phyloP scores from a whole-genome alignment of 23 red algal species.

The Cyanidium caldarium region DNA sequence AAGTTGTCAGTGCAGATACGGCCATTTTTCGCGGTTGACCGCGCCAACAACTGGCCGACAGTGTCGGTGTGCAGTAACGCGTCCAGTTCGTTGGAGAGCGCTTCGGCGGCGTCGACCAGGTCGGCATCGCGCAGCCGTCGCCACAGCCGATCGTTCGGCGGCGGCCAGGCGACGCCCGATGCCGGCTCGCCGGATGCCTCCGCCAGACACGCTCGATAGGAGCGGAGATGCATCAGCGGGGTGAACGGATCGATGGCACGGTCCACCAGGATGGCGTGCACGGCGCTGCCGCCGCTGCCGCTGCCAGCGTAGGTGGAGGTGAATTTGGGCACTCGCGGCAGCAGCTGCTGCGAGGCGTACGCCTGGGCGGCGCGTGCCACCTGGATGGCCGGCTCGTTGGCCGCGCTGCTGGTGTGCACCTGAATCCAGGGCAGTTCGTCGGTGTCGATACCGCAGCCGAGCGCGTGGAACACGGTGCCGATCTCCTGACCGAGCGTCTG shows the following conservation, averaged over 20 bases:
- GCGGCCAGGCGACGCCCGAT: not conserved
- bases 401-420: not conserved
- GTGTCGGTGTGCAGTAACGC: too few species aligned
- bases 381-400: not conserved
- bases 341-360: not conserved
- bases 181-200: too few species aligned
- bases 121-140: not conserved
- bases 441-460: not conserved
- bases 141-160: not conserved
- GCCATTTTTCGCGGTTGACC: too few species aligned
- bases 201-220: not conserved
- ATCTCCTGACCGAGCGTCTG: not conserved
- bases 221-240: not conserved
- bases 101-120: not conserved
- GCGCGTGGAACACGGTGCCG: not conserved
- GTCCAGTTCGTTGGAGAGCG: too few species aligned
- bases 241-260: not conserved
- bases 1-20: too few species aligned
- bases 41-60: too few species aligned
- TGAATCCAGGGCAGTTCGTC: conserved; percentile 1
- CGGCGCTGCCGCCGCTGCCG: not conserved
- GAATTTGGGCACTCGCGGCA: conserved; percentile 2
- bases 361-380: not conserved
- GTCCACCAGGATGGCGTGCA: not conserved
- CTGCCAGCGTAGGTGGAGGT: too few species aligned